phyloP scores from a whole-genome alignment of 108 stramenopile species.

The Cyclotella choctawhatcheeana region DNA sequence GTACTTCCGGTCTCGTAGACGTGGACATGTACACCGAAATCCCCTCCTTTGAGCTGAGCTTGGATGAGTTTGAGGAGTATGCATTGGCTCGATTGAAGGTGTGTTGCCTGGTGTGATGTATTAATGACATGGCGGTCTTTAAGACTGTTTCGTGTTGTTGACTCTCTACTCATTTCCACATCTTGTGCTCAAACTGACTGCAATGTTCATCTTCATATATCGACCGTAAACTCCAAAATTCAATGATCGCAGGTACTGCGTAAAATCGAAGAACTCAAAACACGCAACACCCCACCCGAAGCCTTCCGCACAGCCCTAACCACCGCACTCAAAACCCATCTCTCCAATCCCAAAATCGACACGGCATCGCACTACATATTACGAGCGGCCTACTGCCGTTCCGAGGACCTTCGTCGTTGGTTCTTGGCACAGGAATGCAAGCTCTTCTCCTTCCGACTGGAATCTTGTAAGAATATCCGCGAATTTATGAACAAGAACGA shows the following conservation, averaged over 20 bases:
- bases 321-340: constrained; percentile 45
- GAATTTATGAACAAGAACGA: constrained; percentile 69
- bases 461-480: constrained; percentile 38
- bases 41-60: constrained; percentile 68
- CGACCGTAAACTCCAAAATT: neutral
- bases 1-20: neutral
- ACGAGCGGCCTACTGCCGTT: constrained; percentile 92
- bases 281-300: constrained; percentile 54
- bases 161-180: too few species aligned
- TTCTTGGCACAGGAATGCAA: constrained; percentile 85
- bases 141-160: too few species aligned
- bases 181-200: too few species aligned
- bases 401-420: constrained; percentile 90
- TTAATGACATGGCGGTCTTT: neutral
- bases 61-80: constrained; percentile 90
- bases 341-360: constrained; percentile 64
- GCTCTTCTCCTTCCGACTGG: constrained; percentile 90
- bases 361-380: constrained; percentile 95
- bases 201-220: neutral
- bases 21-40: constrained; percentile 55
- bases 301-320: constrained; percentile 46
- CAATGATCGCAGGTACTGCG: constrained; percentile 77
- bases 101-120: neutral
- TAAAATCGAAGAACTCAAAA: constrained; percentile 92
- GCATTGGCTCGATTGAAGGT: constrained; percentile 89